A percentile compares a stretch with the other conserved stretches of the same genome.
These are phyloP conservation scores for Malus domestica DNA, from an alignment of 306 rosid species.

Conservation along the genomic window ASM211411v1 NC_041801.1:1282501-1283000, in stretches of 20 bases:
- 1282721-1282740: background rate
- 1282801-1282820: background rate
- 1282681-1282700: background rate
- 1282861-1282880: background rate
- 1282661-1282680: background rate
- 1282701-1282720: background rate
- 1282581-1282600: background rate
- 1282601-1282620: background rate
- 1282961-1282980: conserved; percentile 86
- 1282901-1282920: conserved; percentile 20
- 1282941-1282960: conserved; percentile 87
- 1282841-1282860: background rate
- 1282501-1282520: background rate
- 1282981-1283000: conserved; percentile 81
- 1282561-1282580: background rate
- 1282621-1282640: background rate
- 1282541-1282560: background rate
- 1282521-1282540: background rate
- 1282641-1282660: background rate
- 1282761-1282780: background rate
- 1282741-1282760: background rate
- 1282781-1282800: background rate
- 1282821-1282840: background rate
- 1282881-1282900: background rate
- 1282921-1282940: conserved; percentile 31